Evolutionary conservation across 2,329 filamentous ascomycete species (phyloP).

Genomic region (Trichoderma simmonsii): DNA sequence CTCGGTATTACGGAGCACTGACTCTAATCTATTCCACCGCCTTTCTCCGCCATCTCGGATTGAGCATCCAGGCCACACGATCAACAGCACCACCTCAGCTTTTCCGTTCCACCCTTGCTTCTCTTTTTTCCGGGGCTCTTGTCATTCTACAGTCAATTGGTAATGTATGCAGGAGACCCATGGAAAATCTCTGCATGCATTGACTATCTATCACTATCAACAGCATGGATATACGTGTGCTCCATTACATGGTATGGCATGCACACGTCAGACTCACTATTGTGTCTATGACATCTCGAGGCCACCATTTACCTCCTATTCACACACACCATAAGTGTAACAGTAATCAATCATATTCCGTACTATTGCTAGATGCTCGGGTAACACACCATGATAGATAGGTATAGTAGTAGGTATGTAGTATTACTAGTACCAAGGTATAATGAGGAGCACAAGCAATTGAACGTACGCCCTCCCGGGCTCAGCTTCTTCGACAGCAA

Average conservation of each 20-base stretch:
- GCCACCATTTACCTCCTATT: background rate
- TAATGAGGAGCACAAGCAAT: background rate
- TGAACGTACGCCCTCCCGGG: background rate
- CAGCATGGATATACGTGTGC: background rate
- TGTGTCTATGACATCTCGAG: background rate
- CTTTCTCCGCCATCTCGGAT: background rate
- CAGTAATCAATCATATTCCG: background rate
- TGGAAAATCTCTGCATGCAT: background rate
- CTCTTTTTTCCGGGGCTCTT: background rate
- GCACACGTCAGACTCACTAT: conserved; percentile 3
- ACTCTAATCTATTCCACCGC: conserved; percentile 1
- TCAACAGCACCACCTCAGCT: background rate
- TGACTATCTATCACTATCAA: background rate
- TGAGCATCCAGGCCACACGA: background rate
- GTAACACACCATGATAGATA: background rate
- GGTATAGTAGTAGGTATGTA: background rate
- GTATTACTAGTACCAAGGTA: conserved; percentile 2
- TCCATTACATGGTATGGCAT: background rate
- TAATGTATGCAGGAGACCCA: background rate
- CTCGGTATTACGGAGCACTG: background rate
- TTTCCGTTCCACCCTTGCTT: background rate
- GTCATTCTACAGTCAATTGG: background rate
- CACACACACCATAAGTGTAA: background rate
- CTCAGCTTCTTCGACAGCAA: background rate
- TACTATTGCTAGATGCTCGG: background rate